Base-by-base conservation (phyloP, 1,139 yeast genomes). In the Pneumocystis wakefieldiae region DNA sequence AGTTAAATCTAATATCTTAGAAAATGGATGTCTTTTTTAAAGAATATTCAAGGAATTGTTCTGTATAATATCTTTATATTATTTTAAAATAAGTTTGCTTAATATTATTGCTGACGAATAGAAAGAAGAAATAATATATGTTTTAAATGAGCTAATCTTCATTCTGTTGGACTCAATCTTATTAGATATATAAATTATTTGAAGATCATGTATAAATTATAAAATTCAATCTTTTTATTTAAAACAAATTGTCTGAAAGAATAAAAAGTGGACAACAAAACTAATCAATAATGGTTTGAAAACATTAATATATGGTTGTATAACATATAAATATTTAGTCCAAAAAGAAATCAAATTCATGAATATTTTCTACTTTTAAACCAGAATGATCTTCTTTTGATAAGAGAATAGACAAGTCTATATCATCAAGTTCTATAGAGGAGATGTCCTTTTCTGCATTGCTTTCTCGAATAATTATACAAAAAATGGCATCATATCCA, bases 401-500 rank as follows among this genome's bases (percentile, higher is more conserved):
- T 37, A 39, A 37, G 24, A 57, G 42, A 29, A 39, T 37, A 37
- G 59, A 57, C 12, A 57, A 19, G 15, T 29, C 19, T 17, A 38
- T 57, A 15, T 57, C 15, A 15, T 57, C 38, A 8, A 37, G 4
- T 24, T 39, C n/a, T 37, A 57, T 37, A 19, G 14, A 8, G 29
- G 41, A 39, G 14, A 57, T 37, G 2, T 57, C 59, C 3, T 57
- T 57, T 39, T 57, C 14, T 19, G 59, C 59, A 28, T 37, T 57
- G 14, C 42, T 57, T 57, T 74, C 72, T 37, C 80, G 83, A 2
- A 81, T 75, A 3, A 86, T 85, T 41, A 92, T 74, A 38, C 91
- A 71, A 66, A 95, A 81, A 55, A 92, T 82, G 0, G 98, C 98
- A 76, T 92, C 98, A 72, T 83, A 87, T 0, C 98, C 98, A 29